Conservation (phyloP, 2,329 filamentous ascomycete genomes). For the Clonostachys byssicola region DNA sequence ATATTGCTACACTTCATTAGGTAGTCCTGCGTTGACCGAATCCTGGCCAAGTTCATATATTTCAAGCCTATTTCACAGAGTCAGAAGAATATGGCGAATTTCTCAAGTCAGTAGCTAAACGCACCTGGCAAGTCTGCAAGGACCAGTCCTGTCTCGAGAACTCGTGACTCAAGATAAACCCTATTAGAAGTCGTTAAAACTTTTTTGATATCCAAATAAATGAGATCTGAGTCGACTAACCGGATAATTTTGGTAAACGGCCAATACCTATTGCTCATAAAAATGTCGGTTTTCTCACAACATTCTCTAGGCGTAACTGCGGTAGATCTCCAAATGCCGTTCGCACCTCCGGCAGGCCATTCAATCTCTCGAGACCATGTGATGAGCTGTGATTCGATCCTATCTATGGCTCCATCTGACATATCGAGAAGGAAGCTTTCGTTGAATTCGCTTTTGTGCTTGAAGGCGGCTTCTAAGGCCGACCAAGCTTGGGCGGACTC, state of each 20-base stretch:
- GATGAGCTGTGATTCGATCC: conserved; percentile 14
- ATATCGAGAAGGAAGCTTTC: conserved; percentile 12
- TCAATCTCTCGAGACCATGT: conserved; percentile 19
- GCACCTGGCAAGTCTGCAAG: conserved; percentile 27
- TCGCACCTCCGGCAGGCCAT: conserved; percentile 16
- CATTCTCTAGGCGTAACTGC: conserved; percentile 22
- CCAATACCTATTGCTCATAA: conserved; percentile 24
- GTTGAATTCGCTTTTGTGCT: conserved; percentile 16
- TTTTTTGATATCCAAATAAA: not conserved
- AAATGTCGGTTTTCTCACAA: conserved; percentile 16
- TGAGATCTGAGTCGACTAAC: conserved; percentile 6
- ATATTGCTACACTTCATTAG: conserved; percentile 24
- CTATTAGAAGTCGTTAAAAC: conserved; percentile 6
- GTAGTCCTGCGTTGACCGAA: conserved; percentile 24
- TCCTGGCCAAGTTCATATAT: conserved; percentile 26
- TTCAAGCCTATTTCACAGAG: conserved; percentile 12
- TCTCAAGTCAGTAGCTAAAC: conserved; percentile 1
- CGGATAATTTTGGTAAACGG: conserved; percentile 28
- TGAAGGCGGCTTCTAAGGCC: conserved; percentile 25
- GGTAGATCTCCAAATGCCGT: conserved; percentile 19
- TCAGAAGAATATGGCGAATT: not conserved
- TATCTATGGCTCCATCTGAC: conserved; percentile 15
- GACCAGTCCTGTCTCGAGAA: conserved; percentile 23
- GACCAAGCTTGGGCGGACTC: conserved; percentile 35
- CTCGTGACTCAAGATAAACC: conserved; percentile 19